A percentile compares a stretch with the other conserved stretches of the same genome.
Evolutionary conservation across 371 early-diverging fungal species (phyloP).

Genomic region (Cokeromyces recurvatus): DNA sequence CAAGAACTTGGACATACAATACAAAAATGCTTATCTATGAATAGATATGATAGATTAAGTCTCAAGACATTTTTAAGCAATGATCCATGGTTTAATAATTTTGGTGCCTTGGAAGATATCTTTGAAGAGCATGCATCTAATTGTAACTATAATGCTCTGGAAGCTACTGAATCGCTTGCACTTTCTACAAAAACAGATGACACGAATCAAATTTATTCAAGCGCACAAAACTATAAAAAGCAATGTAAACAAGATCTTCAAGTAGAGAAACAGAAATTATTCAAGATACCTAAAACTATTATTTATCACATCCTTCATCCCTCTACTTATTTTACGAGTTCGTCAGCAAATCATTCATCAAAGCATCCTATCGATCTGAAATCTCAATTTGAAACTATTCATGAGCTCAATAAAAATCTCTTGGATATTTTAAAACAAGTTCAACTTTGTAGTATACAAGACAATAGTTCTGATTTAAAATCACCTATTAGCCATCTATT

Average conservation of each 20-base stretch:
- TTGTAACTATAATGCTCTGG: constrained; percentile 10
- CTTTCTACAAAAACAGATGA: constrained; percentile 21
- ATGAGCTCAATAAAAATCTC: constrained; percentile 25
- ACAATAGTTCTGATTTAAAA: constrained; percentile 13
- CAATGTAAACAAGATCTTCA: constrained; percentile 34
- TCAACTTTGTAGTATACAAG: constrained; percentile 14
- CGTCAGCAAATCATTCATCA: constrained; percentile 22
- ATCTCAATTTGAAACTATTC: constrained; percentile 23
- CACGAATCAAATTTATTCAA: constrained; percentile 4
- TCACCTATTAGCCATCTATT: constrained; percentile 23
- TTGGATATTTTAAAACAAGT: constrained; percentile 25
- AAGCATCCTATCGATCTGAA: constrained; percentile 20
- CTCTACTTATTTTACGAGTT: constrained; percentile 40
- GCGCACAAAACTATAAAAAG: constrained; percentile 21
- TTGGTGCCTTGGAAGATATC: constrained; percentile 24
- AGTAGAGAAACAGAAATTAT: constrained; percentile 16
- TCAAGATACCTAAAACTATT: constrained; percentile 28
- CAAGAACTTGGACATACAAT: constrained; percentile 44
- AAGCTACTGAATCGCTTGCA: constrained; percentile 19
- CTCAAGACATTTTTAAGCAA: constrained; percentile 39
- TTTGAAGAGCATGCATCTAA: constrained; percentile 13
- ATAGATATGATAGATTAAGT: constrained; percentile 42
- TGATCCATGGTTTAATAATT: constrained; percentile 51
- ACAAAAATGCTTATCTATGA: constrained; percentile 45
- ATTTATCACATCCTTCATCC: constrained; percentile 43